phyloP scores from a whole-genome alignment of 176 grass and related monocot genomes.

The Carex scoparia region DNA sequence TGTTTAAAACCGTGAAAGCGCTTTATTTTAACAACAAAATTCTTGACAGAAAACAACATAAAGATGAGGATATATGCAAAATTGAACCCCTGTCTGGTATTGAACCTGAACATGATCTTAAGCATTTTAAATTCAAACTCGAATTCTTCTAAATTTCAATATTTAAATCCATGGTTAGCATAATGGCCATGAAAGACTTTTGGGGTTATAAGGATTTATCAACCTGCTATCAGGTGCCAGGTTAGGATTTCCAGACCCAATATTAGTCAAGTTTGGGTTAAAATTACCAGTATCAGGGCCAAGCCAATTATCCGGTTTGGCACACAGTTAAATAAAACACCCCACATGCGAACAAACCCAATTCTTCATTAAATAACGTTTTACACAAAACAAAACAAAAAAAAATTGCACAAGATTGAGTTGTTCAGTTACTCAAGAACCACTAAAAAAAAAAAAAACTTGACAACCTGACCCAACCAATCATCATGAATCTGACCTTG shows the following conservation, averaged over 20 bases:
- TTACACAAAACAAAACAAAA: not conserved
- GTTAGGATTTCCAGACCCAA: not conserved
- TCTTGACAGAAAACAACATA: not conserved
- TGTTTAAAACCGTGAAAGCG: conserved; percentile 28
- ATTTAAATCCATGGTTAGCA: not conserved
- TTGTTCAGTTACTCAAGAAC: not conserved
- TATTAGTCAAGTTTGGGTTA: not conserved
- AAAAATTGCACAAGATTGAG: not conserved
- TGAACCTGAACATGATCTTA: not conserved
- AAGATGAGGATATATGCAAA: not conserved
- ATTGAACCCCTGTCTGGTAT: not conserved
- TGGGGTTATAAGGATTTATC: not conserved
- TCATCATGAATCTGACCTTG: not conserved
- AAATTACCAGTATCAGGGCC: not conserved
- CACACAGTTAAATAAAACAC: not conserved
- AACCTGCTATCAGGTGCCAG: not conserved
- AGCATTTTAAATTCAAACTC: not conserved
- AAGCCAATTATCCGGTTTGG: not conserved
- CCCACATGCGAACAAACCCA: not conserved
- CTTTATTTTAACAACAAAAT: not conserved
- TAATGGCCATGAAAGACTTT: not conserved
- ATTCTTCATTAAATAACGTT: not conserved
- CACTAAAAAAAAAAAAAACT: not conserved
- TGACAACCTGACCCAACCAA: not conserved
- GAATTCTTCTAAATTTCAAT: not conserved